These are phyloP conservation scores for Ganoderma lingzhi DNA, from an alignment of 1,284 basidiomycete species.

Conservation along the genomic window DNA sequence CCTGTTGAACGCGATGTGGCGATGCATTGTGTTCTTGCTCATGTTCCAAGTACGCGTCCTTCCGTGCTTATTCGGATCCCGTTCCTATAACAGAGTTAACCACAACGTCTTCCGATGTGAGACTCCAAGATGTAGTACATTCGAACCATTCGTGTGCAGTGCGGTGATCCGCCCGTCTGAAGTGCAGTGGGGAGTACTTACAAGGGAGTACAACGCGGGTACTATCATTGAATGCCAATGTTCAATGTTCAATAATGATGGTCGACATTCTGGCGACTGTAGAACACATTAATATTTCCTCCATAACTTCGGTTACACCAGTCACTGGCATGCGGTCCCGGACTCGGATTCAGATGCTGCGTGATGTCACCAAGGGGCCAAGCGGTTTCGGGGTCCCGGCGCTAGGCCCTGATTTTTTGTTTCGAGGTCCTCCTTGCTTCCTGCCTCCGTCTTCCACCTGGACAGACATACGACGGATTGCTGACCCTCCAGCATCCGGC, in stretches of 20 bases:
- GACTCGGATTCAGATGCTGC: neutral
- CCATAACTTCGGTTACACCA: neutral
- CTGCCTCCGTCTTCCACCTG: constrained; percentile 46
- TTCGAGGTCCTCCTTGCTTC: constrained; percentile 34
- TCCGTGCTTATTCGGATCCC: neutral
- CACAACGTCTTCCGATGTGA: neutral
- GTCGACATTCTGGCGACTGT: neutral
- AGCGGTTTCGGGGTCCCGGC: constrained; percentile 36
- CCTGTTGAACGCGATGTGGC: neutral
- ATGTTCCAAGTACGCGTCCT: neutral
- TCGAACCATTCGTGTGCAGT: too few species aligned
- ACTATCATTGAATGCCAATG: too few species aligned
- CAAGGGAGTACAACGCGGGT: too few species aligned
- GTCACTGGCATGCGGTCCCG: neutral
- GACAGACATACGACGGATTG: constrained; percentile 45
- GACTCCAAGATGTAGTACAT: neutral
- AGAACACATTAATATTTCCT: neutral
- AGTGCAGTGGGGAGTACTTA: too few species aligned
- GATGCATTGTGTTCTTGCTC: neutral
- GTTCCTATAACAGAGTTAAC: neutral
- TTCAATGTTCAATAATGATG: too few species aligned
- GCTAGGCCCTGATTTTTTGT: constrained; percentile 42
- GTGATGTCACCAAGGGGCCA: constrained; percentile 29
- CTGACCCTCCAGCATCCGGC: constrained; percentile 45
- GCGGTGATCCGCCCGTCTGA: neutral